Evolutionary conservation across 2,329 filamentous ascomycete genomes (phyloP).

Genomic region (Monilinia laxa): DNA sequence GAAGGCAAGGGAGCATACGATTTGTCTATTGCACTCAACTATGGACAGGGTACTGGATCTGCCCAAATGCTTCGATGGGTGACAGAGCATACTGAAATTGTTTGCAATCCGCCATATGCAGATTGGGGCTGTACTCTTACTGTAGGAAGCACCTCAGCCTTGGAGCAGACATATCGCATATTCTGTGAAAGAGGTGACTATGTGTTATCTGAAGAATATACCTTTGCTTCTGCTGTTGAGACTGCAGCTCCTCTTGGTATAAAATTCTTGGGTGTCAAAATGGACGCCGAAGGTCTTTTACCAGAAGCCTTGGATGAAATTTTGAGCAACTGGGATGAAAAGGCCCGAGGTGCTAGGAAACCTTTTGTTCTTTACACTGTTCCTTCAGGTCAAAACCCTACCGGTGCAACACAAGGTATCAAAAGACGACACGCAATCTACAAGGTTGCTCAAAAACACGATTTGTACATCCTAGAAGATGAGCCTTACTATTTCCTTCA

Average conservation of each 20-base stretch:
- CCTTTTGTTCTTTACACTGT: constrained; percentile 70
- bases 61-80: constrained; percentile 87
- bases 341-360: constrained; percentile 57
- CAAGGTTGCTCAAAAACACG: constrained; percentile 66
- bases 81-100: constrained; percentile 92
- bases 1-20: constrained; percentile 62
- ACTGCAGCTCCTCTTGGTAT: constrained; percentile 63
- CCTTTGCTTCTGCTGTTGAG: constrained; percentile 73
- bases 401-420: constrained; percentile 65
- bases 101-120: constrained; percentile 80
- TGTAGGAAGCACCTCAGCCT: constrained; percentile 79
- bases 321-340: constrained; percentile 63
- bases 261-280: constrained; percentile 57
- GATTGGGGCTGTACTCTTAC: constrained; percentile 88
- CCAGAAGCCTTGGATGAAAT: constrained; percentile 61
- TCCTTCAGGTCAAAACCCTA: constrained; percentile 73
- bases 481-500: constrained; percentile 77
- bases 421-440: constrained; percentile 63
- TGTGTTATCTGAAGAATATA: constrained; percentile 86
- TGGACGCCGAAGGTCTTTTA: constrained; percentile 66
- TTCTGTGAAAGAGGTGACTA: constrained; percentile 74
- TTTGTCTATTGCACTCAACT: constrained; percentile 87
- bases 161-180: constrained; percentile 83
- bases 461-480: constrained; percentile 70
- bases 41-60: constrained; percentile 81